Conservation (phyloP, 108 stramenopile genomes). For the Skeletonema tropicum region DNA sequence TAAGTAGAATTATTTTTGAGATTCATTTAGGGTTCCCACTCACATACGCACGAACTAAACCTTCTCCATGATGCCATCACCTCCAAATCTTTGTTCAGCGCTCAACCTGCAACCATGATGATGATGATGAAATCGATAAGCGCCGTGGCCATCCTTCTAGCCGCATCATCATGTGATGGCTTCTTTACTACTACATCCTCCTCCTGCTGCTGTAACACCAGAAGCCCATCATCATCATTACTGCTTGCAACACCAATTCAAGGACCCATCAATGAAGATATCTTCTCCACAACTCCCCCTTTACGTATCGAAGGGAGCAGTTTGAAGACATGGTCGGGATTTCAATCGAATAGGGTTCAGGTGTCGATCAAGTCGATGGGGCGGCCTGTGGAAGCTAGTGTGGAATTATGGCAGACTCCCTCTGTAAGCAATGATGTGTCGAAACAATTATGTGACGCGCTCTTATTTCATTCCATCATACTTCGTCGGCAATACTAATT, state of each 20-base stretch:
- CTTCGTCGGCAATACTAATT: no score
- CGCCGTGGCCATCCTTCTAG: no score
- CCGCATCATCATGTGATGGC: no score
- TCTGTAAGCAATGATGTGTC: background rate
- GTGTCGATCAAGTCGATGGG: background rate
- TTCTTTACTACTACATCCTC: background rate
- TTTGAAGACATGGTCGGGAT: background rate
- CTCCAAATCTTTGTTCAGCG: no score
- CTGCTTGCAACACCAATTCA: background rate
- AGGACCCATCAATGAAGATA: conserved; percentile 4
- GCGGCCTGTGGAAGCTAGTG: conserved; percentile 1
- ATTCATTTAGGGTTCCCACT: no score
- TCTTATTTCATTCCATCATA: no score
- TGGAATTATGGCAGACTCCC: background rate
- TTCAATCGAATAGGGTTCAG: background rate
- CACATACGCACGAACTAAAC: no score
- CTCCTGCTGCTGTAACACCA: background rate
- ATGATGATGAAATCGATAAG: no score
- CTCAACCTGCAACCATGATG: no score
- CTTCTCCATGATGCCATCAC: no score
- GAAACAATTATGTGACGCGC: no score
- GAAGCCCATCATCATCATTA: background rate
- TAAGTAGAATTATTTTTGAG: no score
- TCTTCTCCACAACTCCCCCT: background rate
- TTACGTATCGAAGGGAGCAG: background rate